These are phyloP conservation scores for Rhizophagus clarus DNA, from an alignment of 192 early-diverging fungal species.

Conservation along the genomic window DNA sequence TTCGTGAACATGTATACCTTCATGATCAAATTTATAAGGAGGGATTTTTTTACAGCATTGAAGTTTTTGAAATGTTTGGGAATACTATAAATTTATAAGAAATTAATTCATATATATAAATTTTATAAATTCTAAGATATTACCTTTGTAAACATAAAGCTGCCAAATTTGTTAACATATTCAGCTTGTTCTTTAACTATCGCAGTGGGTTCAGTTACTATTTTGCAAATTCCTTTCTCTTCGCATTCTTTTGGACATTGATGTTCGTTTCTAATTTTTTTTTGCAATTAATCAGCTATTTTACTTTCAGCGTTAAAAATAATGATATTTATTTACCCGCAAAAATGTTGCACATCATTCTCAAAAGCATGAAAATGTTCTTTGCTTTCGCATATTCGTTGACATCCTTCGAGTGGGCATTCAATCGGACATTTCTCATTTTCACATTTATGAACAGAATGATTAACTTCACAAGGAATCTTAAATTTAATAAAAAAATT, in stretches of 20 bases:
- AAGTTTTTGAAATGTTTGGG: constrained; percentile 33
- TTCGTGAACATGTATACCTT: constrained; percentile 36
- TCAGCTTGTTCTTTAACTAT: constrained; percentile 42
- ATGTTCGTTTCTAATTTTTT: constrained; percentile 29
- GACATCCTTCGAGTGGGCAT: constrained; percentile 16
- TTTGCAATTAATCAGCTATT: neutral
- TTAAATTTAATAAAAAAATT: neutral
- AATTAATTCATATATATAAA: neutral
- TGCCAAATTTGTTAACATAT: constrained; percentile 36
- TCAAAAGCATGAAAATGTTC: constrained; percentile 26
- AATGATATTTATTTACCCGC: constrained; percentile 11
- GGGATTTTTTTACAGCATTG: constrained; percentile 41
- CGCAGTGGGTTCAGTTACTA: constrained; percentile 27
- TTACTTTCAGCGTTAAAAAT: neutral
- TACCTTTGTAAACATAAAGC: constrained; percentile 35
- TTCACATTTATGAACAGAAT: constrained; percentile 35
- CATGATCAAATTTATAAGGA: constrained; percentile 35
- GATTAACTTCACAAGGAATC: constrained; percentile 29
- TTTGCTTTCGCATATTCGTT: constrained; percentile 8
- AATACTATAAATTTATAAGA: constrained; percentile 26
- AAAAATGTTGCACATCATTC: constrained; percentile 14
- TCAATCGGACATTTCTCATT: constrained; percentile 28
- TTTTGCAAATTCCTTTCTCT: constrained; percentile 25
- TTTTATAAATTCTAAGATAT: constrained; percentile 7
- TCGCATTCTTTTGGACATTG: constrained; percentile 32